Base-by-base conservation (phyloP, 129 eudicot species). In the Escallonia herrerae region DNA sequence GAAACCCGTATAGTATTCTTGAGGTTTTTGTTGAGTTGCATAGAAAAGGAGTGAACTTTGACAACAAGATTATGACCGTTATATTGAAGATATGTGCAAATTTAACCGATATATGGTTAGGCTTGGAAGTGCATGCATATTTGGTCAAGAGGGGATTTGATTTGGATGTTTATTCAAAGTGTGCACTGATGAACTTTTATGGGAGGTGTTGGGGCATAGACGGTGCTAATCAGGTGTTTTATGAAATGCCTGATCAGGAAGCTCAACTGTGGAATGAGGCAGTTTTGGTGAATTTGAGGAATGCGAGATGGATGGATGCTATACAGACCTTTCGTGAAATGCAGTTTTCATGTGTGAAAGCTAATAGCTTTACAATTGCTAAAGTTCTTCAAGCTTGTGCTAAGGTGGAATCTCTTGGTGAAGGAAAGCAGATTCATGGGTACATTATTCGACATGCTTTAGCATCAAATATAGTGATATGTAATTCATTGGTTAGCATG, bases 371-470 rank as follows among this genome's bases (percentile, higher is more conserved):
- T 4, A 73, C 75, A 11, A 52, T 79, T 40, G 82, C 69, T 40
- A 83, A 77, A 73, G 77, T 73, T 50, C 49, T 83, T 50, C 79
- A 83, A 76, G 89, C 89, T 66, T 83, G 89, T 63, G 76, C 66
- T 15, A 73, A 76, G 59, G 40, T 60, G 63, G 77, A 64, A 56
- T 68, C 67, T 67, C 44, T 83, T 50, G 55, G 57, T 45, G 77
- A 65, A 58, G 89, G 89, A 68, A 76, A 47, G 60, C 82, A 83
- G 69, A 76, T 83, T 59, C 89, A 83, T 70, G 89, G 84, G 63
- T 79, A 72, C 55, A 72, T 72, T n/a, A 68, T 76, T 58, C 76
- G 89, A 61, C 60, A 55, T 49, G 43, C 65, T 4, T 12, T 79
- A 66, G 71, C 56, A 37, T 74, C 76, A 48, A 69, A 79, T 53